Conservation (phyloP, 1,284 basidiomycete species). For the Takashimella tepidaria region DNA sequence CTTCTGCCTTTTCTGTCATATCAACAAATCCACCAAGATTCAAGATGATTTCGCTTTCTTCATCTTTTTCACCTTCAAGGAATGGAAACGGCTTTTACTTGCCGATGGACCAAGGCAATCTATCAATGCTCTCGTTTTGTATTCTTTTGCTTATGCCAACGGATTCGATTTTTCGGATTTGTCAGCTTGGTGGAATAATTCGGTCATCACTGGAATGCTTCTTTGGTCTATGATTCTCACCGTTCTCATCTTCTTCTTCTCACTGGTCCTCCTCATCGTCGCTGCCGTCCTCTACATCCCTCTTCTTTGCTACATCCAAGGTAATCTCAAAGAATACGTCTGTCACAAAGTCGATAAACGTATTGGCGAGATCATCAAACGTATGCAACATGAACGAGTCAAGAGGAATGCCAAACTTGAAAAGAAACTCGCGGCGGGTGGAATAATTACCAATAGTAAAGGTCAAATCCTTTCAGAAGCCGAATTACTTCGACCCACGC, state of each 20-base stretch:
- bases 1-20: conserved; percentile 97
- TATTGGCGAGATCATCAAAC: conserved; percentile 87
- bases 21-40: conserved; percentile 89
- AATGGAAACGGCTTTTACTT: conserved; percentile 89
- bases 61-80: conserved; percentile 99
- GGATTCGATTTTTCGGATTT: conserved; percentile 45
- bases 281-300: conserved; percentile 89
- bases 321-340: conserved; percentile 96
- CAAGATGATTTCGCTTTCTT: conserved; percentile 98
- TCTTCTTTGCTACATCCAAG: conserved; percentile 87
- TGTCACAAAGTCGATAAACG: conserved; percentile 99
- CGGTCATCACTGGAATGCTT: conserved; percentile 70
- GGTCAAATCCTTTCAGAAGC: conserved; percentile 68
- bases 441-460: conserved; percentile 90
- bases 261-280: conserved; percentile 70
- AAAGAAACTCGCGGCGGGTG: conserved; percentile 80
- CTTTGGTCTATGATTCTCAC: conserved; percentile 88
- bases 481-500: conserved; percentile 72
- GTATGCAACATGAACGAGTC: conserved; percentile 79
- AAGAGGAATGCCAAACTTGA: conserved; percentile 76
- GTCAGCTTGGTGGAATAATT: conserved; percentile 20
- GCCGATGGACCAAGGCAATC: conserved; percentile 97
- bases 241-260: conserved; percentile 77
- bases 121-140: conserved; percentile 91
- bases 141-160: conserved; percentile 80